Evolutionary conservation across 768 basidiomycete genomes (phyloP).

Genomic region (Pholiota conissans): DNA sequence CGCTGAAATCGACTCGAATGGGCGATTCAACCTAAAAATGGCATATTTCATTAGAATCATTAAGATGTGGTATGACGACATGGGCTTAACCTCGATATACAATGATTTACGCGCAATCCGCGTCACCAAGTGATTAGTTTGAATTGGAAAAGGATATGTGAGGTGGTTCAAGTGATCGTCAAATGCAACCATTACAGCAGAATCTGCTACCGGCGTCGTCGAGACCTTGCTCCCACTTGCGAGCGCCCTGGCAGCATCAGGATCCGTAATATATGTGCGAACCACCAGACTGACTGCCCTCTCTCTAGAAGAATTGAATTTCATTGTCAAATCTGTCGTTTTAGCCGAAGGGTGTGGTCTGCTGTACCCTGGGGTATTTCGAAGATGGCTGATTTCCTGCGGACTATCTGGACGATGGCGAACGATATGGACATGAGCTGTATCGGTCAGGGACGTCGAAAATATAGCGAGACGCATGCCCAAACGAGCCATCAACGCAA

Average conservation of each 20-base stretch:
- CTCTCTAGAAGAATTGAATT: conserved; percentile 9
- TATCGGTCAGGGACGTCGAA: conserved; percentile 26
- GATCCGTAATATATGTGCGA: conserved; percentile 20
- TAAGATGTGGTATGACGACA: conserved; percentile 13
- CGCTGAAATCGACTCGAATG: conserved; percentile 17
- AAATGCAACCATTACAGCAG: conserved; percentile 30
- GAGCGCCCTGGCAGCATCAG: conserved; percentile 17
- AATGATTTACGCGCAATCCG: conserved; percentile 56
- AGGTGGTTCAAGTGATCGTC: conserved; percentile 25
- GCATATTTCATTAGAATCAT: conserved; percentile 14
- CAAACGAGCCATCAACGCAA: conserved; percentile 18
- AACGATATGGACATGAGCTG: conserved; percentile 28
- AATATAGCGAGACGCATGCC: conserved; percentile 28
- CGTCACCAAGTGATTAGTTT: conserved; percentile 33
- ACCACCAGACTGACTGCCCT: conserved; percentile 18
- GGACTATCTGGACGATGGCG: conserved; percentile 27
- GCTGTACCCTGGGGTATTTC: neutral
- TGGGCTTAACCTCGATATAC: conserved; percentile 42
- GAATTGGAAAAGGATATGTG: conserved; percentile 44
- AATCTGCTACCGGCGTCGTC: conserved; percentile 29
- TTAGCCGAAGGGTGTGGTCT: neutral
- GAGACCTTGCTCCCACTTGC: conserved; percentile 21
- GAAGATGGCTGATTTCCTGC: conserved; percentile 15
- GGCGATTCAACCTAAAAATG: conserved; percentile 26
- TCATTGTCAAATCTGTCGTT: conserved; percentile 3